Percentiles rank a stretch among this genome's conserved stretches.
phyloP scores from a whole-genome alignment of 495 filamentous ascomycete genomes.

The Podospora sp. region DNA sequence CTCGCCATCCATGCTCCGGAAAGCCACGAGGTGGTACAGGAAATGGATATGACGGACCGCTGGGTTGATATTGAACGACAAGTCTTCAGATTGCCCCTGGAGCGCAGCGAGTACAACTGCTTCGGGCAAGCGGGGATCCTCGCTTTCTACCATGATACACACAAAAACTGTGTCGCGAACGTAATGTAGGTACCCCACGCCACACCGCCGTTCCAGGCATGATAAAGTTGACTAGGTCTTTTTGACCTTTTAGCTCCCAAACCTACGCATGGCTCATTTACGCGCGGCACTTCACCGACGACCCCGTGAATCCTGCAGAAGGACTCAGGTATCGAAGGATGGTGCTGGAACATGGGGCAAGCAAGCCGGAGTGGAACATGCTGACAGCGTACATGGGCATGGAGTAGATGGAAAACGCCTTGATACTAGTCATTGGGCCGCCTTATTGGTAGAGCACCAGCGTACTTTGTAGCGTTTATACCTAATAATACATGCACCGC shows the following conservation, averaged over 20 bases:
- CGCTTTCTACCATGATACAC: too few relatives aligned
- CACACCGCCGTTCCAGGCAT: too few relatives aligned
- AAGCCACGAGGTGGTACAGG: background rate
- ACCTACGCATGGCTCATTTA: background rate
- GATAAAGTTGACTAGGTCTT: too few relatives aligned
- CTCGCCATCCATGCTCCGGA: background rate
- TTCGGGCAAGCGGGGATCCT: too few relatives aligned
- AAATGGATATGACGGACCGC: background rate
- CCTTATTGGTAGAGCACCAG: too few relatives aligned
- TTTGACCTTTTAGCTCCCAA: background rate
- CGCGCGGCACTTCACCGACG: background rate
- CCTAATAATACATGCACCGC: too few relatives aligned
- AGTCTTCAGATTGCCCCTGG: background rate
- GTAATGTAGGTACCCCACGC: too few relatives aligned
- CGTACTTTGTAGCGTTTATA: too few relatives aligned
- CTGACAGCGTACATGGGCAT: background rate
- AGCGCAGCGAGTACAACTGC: background rate
- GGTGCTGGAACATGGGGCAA: background rate
- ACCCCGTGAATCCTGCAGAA: background rate
- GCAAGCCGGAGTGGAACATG: background rate
- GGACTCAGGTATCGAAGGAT: background rate
- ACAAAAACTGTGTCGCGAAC: too few relatives aligned
- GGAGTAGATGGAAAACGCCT: background rate
- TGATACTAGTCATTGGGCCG: too few relatives aligned
- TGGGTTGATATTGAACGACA: background rate